Conservation (phyloP, 1,139 yeast species). For the Scheffersomyces illinoinensis region DNA sequence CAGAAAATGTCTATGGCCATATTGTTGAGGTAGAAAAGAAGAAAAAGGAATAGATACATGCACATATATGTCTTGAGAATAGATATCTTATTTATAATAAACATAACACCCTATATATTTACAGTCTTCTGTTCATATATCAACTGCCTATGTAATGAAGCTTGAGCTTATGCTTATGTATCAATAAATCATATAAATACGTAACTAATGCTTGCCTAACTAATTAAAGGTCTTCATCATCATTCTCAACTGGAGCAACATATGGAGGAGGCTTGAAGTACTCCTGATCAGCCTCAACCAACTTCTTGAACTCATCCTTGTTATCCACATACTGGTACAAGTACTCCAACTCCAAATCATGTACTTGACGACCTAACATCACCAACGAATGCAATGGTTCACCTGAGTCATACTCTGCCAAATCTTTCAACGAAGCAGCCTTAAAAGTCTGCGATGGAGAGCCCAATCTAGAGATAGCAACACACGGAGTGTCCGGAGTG, state of each 20-base stretch:
- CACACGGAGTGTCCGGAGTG: constrained; percentile 86
- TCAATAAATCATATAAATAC: constrained; percentile 10
- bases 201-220: not conserved
- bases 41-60: constrained; percentile 13
- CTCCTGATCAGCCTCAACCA: constrained; percentile 72
- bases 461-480: constrained; percentile 89
- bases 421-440: constrained; percentile 78
- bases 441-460: constrained; percentile 79
- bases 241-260: constrained; percentile 39
- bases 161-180: not conserved
- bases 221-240: constrained; percentile 4
- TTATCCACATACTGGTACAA: constrained; percentile 75
- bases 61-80: not conserved
- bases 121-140: not conserved
- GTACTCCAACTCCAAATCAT: constrained; percentile 88
- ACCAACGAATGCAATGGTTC: constrained; percentile 92
- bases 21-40: constrained; percentile 7
- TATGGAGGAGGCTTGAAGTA: constrained; percentile 64
- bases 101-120: not conserved
- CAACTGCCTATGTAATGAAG: not conserved
- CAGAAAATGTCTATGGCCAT: constrained; percentile 33
- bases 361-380: constrained; percentile 90
- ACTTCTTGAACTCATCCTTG: constrained; percentile 55
- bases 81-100: not conserved
- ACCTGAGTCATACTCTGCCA: constrained; percentile 84